Conservation (phyloP, 768 basidiomycete species). For the Auriscalpium orientale region DNA sequence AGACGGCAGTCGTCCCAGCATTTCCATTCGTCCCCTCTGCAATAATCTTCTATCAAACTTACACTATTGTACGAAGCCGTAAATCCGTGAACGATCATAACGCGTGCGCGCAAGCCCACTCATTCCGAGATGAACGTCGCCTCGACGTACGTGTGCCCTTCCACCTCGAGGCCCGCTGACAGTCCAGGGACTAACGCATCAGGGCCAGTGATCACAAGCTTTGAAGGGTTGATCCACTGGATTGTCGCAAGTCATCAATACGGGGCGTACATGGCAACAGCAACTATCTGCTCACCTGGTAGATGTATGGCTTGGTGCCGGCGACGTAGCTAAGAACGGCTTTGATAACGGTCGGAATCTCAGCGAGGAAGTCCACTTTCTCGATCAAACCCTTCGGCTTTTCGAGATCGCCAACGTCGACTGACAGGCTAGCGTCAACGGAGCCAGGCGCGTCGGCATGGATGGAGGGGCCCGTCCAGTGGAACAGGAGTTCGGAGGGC, state of each 20-base stretch:
- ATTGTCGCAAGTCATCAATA: background rate
- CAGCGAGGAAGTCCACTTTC: constrained; percentile 91
- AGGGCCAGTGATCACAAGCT: constrained; percentile 38
- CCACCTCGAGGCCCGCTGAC: constrained; percentile 36
- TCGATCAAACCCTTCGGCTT: constrained; percentile 74
- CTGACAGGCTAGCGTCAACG: constrained; percentile 47
- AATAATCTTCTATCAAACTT: background rate
- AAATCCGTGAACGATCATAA: background rate
- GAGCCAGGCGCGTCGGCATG: constrained; percentile 41
- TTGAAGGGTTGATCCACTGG: constrained; percentile 55
- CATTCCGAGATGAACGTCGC: constrained; percentile 75
- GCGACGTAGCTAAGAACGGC: constrained; percentile 90
- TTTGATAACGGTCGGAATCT: constrained; percentile 89
- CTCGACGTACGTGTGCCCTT: constrained; percentile 79
- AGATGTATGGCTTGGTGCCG: constrained; percentile 90
- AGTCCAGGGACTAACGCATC: constrained; percentile 34
- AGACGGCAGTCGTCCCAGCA: background rate
- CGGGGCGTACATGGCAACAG: background rate
- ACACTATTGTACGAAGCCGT: background rate
- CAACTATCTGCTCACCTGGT: constrained; percentile 56
- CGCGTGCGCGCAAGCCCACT: background rate
- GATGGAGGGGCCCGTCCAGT: constrained; percentile 72
- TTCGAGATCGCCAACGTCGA: constrained; percentile 50
- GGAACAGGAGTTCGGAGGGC: constrained; percentile 61
- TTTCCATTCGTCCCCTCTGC: background rate